phyloP scores from a whole-genome alignment of 106 monocot genomes.

The Narthecium ossifragum region DNA sequence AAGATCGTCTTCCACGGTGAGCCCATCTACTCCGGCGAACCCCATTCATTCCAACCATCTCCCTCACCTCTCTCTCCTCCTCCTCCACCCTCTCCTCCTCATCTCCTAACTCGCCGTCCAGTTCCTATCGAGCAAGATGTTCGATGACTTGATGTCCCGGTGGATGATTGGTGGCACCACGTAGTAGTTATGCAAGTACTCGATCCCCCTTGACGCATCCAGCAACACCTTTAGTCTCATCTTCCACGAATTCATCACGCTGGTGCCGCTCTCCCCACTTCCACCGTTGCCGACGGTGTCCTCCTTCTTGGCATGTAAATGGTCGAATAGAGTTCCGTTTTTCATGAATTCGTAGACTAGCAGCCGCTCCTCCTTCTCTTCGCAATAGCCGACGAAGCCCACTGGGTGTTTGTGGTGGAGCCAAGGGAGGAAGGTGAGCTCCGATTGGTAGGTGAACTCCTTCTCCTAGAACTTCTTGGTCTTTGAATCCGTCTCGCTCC shows the following conservation, averaged over 20 bases:
- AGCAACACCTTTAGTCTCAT: conserved; percentile 31
- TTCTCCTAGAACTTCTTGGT: conserved; percentile 27
- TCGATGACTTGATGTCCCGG: conserved; percentile 68
- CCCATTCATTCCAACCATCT: no score
- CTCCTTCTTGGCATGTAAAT: neutral
- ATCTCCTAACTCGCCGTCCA: conserved; percentile 4
- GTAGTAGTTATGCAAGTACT: conserved; percentile 62
- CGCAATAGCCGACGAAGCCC: conserved; percentile 44
- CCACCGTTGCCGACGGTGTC: neutral
- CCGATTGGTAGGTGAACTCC: conserved; percentile 45
- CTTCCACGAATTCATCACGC: conserved; percentile 33
- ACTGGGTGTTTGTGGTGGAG: conserved; percentile 65
- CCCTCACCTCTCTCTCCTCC: no score
- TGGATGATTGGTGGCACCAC: conserved; percentile 66
- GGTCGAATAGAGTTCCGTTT: conserved; percentile 21
- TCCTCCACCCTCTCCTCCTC: no score
- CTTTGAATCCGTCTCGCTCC: conserved; percentile 1
- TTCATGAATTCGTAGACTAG: conserved; percentile 67
- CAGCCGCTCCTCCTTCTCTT: conserved; percentile 42
- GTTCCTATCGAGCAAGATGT: conserved; percentile 43
- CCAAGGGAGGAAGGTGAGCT: conserved; percentile 44
- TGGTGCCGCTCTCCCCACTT: no score
- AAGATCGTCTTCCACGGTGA: no score
- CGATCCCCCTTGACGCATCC: conserved; percentile 54
- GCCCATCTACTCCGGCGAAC: no score